These are phyloP conservation scores for Diaporthe capsici DNA, from an alignment of 2,329 filamentous ascomycete genomes.

Conservation along the genomic window DNA sequence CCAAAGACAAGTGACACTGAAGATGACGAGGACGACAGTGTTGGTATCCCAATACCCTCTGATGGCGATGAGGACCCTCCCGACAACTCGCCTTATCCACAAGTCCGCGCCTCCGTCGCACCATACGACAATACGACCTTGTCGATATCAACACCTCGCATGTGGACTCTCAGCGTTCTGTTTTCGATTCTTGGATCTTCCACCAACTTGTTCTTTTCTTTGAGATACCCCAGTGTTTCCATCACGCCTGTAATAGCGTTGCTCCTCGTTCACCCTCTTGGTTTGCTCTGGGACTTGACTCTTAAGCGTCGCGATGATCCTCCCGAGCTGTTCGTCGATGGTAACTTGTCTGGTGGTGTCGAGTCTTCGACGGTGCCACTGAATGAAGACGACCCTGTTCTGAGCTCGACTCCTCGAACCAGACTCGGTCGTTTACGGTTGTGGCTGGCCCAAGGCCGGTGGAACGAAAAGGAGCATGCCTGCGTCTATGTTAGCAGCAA, in stretches of 20 bases:
- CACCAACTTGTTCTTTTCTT: constrained; percentile 89
- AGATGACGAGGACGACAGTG: constrained; percentile 44
- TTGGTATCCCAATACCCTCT: constrained; percentile 52
- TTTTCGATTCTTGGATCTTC: constrained; percentile 87
- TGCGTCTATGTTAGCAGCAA: constrained; percentile 93
- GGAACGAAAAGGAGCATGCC: constrained; percentile 92
- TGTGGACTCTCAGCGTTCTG: constrained; percentile 86
- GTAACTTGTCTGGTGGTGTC: constrained; percentile 47
- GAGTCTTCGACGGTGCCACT: constrained; percentile 39
- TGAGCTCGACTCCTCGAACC: constrained; percentile 32
- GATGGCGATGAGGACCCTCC: constrained; percentile 66
- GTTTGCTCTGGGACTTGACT: constrained; percentile 81
- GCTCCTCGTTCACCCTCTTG: constrained; percentile 86
- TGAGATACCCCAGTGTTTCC: constrained; percentile 90
- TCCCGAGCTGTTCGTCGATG: constrained; percentile 63
- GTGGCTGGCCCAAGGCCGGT: constrained; percentile 84
- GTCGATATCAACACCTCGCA: constrained; percentile 90
- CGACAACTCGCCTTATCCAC: constrained; percentile 82
- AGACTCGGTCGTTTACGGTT: constrained; percentile 67
- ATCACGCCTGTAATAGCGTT: constrained; percentile 92
- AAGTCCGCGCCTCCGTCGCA: constrained; percentile 84
- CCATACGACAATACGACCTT: constrained; percentile 81
- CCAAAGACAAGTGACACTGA: constrained; percentile 55
- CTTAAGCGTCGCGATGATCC: constrained; percentile 75
- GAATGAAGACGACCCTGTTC: constrained; percentile 35